These are phyloP conservation scores for Solanum tarapatanum DNA, from an alignment of 257 asterid species.

Conservation along the genomic window DNA sequence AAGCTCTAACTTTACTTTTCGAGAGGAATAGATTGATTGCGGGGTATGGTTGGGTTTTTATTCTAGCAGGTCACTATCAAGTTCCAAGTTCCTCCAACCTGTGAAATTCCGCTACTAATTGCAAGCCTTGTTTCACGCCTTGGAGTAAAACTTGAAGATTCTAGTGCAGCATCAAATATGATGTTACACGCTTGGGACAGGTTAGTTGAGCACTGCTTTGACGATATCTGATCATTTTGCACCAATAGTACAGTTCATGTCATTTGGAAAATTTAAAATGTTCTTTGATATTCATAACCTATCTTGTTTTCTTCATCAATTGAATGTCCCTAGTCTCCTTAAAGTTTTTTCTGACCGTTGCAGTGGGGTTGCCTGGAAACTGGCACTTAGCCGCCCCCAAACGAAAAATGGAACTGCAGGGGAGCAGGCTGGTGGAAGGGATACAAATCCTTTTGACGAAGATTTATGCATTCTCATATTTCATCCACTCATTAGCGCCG, in stretches of 20 bases:
- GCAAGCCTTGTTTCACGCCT: constrained; percentile 72
- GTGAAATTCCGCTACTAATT: constrained; percentile 75
- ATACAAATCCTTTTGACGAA: constrained; percentile 25
- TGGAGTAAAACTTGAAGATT: constrained; percentile 53
- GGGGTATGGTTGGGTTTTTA: background rate
- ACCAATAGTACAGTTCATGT: background rate
- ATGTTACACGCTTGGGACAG: constrained; percentile 84
- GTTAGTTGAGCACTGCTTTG: constrained; percentile 23
- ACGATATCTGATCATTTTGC: background rate
- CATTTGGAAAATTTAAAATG: background rate
- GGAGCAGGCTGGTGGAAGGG: constrained; percentile 27
- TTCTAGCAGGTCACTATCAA: constrained; percentile 54
- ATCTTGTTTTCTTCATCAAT: background rate
- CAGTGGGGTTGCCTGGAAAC: constrained; percentile 97
- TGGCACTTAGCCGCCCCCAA: constrained; percentile 58
- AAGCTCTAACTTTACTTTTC: background rate
- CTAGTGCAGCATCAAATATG: constrained; percentile 72
- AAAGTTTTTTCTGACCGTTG: background rate
- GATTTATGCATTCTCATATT: constrained; percentile 70
- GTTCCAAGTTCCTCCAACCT: constrained; percentile 79
- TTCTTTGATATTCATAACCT: background rate
- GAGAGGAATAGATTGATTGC: background rate
- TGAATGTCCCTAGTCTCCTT: background rate
- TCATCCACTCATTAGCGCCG: constrained; percentile 75
- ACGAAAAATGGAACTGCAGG: constrained; percentile 23